Evolutionary conservation across 2,329 filamentous ascomycete genomes (phyloP), one percentile per base, ranked within the genome.

Genomic region (Aspergillus sp.): DNA sequence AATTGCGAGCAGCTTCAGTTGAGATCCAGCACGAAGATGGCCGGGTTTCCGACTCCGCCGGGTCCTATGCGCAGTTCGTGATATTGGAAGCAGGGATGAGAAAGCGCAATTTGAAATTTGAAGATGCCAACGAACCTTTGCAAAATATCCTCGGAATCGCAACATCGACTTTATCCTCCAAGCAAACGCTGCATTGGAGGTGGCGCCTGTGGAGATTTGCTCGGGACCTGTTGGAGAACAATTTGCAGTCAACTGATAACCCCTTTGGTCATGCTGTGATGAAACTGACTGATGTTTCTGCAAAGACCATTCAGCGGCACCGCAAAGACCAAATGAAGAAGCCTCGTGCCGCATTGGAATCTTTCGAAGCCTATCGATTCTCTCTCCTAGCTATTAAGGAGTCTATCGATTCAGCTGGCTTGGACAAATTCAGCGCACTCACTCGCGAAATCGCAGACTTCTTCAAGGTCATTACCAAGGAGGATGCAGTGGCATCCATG

Each of bases 161-260:
- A 13, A 55, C 51, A 9, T 51, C 60, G 9, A 63, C 67, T 1
- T 49, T 70, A 7, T 62, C 60, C 17, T 65, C 61, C 2, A 61
- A 63, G 46, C 57, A 63, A 41, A 47, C 46, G 19, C 42, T 63
- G 19, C 62, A 64, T 48, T 72, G 69, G 69, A 59, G 62, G 47
- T 72, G 69, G 69, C 65, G 69, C 17, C 44, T 72, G 42, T 72
- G 69, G 69, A 62, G 66, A 46, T 54, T 71, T 30, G 48, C 60
- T 41, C 60, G 62, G 39, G 66, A 64, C 50, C 47, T 70, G 13
- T 41, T 68, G 5, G 59, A 63, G 19, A 64, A 65, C 17, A 60
- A 57, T 15, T 27, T 60, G 9, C 56, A 62, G 35, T 55, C 53
- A 3, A 45, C 53, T 7, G 54, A 59, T 38, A 52, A 51, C 44